These are phyloP conservation scores for Penicillium paxilli DNA, from an alignment of 495 filamentous ascomycete species.

Conservation along the genomic window DNA sequence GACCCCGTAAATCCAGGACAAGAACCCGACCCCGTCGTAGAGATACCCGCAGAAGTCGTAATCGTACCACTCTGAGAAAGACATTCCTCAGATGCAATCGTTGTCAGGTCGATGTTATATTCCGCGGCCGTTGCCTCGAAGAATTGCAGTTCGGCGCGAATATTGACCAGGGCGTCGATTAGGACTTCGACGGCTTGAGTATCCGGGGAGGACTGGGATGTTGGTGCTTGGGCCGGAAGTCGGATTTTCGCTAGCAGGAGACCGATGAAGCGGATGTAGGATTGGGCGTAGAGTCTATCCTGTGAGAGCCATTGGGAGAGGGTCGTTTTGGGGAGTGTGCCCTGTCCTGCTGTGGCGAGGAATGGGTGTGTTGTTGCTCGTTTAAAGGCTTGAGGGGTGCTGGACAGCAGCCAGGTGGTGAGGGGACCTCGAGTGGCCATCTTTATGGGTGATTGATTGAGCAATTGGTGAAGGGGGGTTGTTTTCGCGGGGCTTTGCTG, in stretches of 20 bases:
- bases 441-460: not conserved
- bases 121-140: conserved; percentile 65
- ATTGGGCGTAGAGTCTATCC: conserved; percentile 73
- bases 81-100: conserved; percentile 32
- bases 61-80: conserved; percentile 9
- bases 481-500: not conserved
- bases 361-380: conserved; percentile 67
- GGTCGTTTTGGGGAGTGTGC: conserved; percentile 53
- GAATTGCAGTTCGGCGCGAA: conserved; percentile 65
- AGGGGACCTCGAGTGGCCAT: conserved; percentile 30
- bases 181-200: conserved; percentile 59
- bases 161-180: conserved; percentile 63
- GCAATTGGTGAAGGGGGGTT: no score
- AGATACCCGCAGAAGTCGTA: conserved; percentile 18
- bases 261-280: conserved; percentile 69
- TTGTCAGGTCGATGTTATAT: conserved; percentile 57
- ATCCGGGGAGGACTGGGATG: conserved; percentile 18
- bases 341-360: conserved; percentile 64
- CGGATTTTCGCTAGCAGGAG: conserved; percentile 63
- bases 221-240: conserved; percentile 49
- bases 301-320: conserved; percentile 73
- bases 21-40: conserved; percentile 17
- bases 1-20: conserved; percentile 21
- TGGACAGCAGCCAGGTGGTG: conserved; percentile 30
- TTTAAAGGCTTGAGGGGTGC: conserved; percentile 39